These are phyloP conservation scores for Solanum gandarillasii DNA, from an alignment of 257 asterid genomes.

Conservation along the genomic window DNA sequence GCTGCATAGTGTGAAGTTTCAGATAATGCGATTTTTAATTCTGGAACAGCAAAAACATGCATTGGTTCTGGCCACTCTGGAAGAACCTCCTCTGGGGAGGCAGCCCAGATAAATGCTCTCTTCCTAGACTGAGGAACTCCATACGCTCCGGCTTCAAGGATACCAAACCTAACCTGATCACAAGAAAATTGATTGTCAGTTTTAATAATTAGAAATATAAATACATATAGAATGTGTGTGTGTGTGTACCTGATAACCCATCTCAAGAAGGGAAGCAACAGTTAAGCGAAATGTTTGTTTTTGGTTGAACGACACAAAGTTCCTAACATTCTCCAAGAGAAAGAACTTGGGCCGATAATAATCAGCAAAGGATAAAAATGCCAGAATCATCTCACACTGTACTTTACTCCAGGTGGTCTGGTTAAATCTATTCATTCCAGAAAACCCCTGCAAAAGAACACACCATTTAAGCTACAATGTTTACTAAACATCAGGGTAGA, in stretches of 20 bases:
- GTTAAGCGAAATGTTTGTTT: conserved; percentile 93
- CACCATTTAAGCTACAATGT: not conserved
- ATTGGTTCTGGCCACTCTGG: conserved; percentile 99
- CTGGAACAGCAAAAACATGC: conserved; percentile 88
- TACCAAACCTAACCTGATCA: conserved; percentile 74
- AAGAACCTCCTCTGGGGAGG: conserved; percentile 79
- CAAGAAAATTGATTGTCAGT: not conserved
- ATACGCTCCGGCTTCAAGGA: conserved; percentile 93
- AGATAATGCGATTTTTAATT: conserved; percentile 57
- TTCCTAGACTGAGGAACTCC: conserved; percentile 96
- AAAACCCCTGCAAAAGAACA: conserved; percentile 62
- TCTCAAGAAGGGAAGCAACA: conserved; percentile 88
- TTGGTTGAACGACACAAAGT: conserved; percentile 88
- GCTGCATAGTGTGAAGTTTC: conserved; percentile 56
- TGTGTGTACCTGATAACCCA: conserved; percentile 84
- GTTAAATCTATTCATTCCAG: conserved; percentile 94
- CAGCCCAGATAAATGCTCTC: conserved; percentile 98
- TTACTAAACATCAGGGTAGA: conserved; percentile 4
- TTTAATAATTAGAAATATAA: not conserved
- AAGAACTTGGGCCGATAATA: conserved; percentile 84
- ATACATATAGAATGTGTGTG: not conserved
- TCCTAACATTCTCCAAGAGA: conserved; percentile 92
- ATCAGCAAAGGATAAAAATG: conserved; percentile 89
- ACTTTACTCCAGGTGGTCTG: conserved; percentile 97
- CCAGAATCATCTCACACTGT: conserved; percentile 94